Evolutionary conservation across 2,329 filamentous ascomycete genomes (phyloP).

Genomic region (Beauveria sp.): DNA sequence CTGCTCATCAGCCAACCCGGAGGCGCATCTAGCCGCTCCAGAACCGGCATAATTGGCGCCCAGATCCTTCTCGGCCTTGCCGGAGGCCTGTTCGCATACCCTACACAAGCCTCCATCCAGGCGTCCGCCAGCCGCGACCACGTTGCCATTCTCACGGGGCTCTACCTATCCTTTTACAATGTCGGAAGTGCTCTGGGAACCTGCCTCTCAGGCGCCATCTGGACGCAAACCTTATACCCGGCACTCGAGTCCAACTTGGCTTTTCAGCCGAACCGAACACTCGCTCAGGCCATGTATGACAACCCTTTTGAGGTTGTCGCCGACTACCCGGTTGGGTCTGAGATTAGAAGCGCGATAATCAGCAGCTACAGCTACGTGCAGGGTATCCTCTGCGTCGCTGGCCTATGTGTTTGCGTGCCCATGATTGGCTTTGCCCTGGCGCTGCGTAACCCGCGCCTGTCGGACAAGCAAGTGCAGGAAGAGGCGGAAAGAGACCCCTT

Average conservation of each 20-base stretch:
- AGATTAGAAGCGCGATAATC: constrained; percentile 36
- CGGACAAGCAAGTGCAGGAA: constrained; percentile 30
- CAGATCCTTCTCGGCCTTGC: constrained; percentile 51
- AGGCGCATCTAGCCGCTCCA: constrained; percentile 30
- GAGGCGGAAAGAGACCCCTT: constrained; percentile 13
- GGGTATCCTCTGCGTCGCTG: constrained; percentile 35
- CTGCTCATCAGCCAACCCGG: constrained; percentile 49
- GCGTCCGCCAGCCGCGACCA: constrained; percentile 30
- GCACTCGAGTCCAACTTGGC: constrained; percentile 24
- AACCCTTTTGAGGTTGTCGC: constrained; percentile 27
- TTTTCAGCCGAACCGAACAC: constrained; percentile 26
- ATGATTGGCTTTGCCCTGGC: constrained; percentile 37
- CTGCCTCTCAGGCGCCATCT: constrained; percentile 32
- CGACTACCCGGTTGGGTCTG: constrained; percentile 33
- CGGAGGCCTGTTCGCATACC: constrained; percentile 47
- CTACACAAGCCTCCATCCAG: constrained; percentile 33
- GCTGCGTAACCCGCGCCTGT: constrained; percentile 37
- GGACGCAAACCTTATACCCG: constrained; percentile 32
- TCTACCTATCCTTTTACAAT: constrained; percentile 35
- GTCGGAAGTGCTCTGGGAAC: constrained; percentile 34
- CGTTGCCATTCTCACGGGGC: constrained; percentile 30
- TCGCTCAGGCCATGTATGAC: constrained; percentile 29
- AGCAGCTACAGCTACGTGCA: constrained; percentile 37
- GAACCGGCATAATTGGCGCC: constrained; percentile 45
- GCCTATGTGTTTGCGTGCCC: constrained; percentile 38